Evolutionary conservation across 208 protist species (phyloP).

Genomic region (Angomonas ambiguus): DNA sequence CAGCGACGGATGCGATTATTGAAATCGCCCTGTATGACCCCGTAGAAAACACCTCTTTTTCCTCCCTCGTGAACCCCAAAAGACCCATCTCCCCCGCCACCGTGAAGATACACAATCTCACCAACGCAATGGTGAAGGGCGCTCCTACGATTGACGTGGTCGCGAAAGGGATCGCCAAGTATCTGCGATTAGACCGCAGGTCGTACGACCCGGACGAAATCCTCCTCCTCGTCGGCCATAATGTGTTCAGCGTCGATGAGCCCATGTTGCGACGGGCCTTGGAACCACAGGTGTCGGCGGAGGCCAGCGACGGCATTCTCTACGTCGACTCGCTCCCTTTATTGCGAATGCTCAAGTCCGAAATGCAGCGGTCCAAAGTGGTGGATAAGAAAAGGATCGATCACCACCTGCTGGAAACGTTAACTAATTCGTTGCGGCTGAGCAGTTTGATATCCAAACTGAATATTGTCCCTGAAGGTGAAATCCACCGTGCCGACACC

Average conservation of each 20-base stretch:
- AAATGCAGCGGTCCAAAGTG: constrained; percentile 21
- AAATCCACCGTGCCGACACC: constrained; percentile 79
- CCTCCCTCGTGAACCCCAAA: constrained; percentile 70
- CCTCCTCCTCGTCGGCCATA: constrained; percentile 76
- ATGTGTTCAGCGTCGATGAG: constrained; percentile 82
- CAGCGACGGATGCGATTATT: constrained; percentile 70
- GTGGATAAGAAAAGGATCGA: constrained; percentile 14
- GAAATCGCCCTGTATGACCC: constrained; percentile 85
- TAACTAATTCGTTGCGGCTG: constrained; percentile 65
- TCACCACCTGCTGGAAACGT: constrained; percentile 37
- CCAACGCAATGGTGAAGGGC: constrained; percentile 53
- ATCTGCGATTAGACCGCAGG: constrained; percentile 48
- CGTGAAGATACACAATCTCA: constrained; percentile 82
- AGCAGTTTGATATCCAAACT: constrained; percentile 59
- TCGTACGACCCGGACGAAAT: constrained; percentile 50
- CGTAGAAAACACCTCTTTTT: constrained; percentile 66
- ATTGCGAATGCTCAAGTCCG: constrained; percentile 40
- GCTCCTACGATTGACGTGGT: constrained; percentile 60
- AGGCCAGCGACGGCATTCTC: constrained; percentile 51
- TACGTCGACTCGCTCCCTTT: constrained; percentile 80
- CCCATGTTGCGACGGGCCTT: constrained; percentile 75
- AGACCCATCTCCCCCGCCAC: constrained; percentile 58
- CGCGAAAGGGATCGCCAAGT: constrained; percentile 44
- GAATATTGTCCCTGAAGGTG: constrained; percentile 47
- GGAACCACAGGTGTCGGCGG: constrained; percentile 24